Percentiles rank a stretch among this genome's conserved stretches.
Conservation (phyloP, 2,329 filamentous ascomycete species). For the Uncinocarpus reesii region DNA sequence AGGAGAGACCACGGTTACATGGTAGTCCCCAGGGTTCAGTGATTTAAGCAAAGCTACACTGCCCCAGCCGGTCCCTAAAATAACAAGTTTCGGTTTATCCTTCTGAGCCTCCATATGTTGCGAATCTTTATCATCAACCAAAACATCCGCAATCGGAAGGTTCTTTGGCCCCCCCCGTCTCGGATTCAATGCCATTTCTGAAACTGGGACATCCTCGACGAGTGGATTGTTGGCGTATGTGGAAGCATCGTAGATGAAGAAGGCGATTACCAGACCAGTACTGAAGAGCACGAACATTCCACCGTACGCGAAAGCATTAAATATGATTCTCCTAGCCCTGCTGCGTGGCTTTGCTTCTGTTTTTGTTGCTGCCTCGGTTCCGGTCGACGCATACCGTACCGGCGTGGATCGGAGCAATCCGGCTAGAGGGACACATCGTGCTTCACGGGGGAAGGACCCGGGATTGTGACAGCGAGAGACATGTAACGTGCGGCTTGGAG, state of each 20-base stretch:
- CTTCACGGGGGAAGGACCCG: neutral
- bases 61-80: constrained; percentile 91
- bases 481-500: neutral
- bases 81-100: constrained; percentile 84
- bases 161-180: constrained; percentile 86
- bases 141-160: constrained; percentile 74
- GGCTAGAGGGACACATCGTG: neutral
- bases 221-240: constrained; percentile 69
- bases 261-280: constrained; percentile 60
- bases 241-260: constrained; percentile 88
- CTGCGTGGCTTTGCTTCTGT: constrained; percentile 20
- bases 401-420: neutral
- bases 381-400: constrained; percentile 2
- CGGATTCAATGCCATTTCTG: constrained; percentile 69
- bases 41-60: constrained; percentile 86
- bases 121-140: constrained; percentile 80
- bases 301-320: constrained; percentile 58
- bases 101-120: constrained; percentile 60
- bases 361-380: constrained; percentile 23
- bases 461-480: neutral
- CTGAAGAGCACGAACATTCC: constrained; percentile 67
- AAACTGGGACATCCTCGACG: constrained; percentile 67
- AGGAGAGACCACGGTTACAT: constrained; percentile 88
- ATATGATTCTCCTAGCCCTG: constrained; percentile 43
- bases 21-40: constrained; percentile 81